A percentile compares a stretch with the other conserved stretches of the same genome.
Evolutionary conservation across 208 protist genomes (phyloP).

Genomic region (Trypanosoma lewisi): DNA sequence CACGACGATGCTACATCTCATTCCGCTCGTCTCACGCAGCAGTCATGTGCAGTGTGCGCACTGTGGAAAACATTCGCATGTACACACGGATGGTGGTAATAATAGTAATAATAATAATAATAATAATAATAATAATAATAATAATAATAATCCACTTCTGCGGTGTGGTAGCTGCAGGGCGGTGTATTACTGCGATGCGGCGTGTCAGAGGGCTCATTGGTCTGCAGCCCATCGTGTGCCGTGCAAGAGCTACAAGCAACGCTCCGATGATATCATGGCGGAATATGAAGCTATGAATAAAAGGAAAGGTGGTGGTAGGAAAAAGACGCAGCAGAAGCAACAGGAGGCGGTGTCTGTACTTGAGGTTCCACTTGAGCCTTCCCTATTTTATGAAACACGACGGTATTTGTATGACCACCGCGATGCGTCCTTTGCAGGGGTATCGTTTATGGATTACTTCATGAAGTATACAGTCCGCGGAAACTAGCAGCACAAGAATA

Average conservation of each 20-base stretch:
- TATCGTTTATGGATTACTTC: conserved; percentile 77
- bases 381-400: conserved; percentile 66
- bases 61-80: conserved; percentile 53
- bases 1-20: conserved; percentile 64
- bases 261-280: conserved; percentile 31
- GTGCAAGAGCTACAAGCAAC: conserved; percentile 63
- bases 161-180: conserved; percentile 81
- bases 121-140: conserved; percentile 4
- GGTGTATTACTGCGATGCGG: conserved; percentile 73
- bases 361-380: conserved; percentile 69
- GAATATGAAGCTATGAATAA: conserved; percentile 56
- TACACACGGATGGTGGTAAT: too few species aligned
- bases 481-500: conserved; percentile 6
- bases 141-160: conserved; percentile 27
- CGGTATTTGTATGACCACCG: conserved; percentile 76
- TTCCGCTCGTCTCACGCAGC: conserved; percentile 59
- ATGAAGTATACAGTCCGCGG: conserved; percentile 74
- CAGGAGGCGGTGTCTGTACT: conserved; percentile 39
- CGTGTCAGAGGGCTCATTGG: conserved; percentile 76
- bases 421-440: conserved; percentile 46
- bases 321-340: conserved; percentile 20
- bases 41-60: conserved; percentile 48
- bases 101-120: not conserved
- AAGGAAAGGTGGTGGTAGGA: conserved; percentile 18
- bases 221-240: conserved; percentile 43